Base-by-base conservation (phyloP, 139 green algal genomes). In the Raphidocelis subcapitata region DNA sequence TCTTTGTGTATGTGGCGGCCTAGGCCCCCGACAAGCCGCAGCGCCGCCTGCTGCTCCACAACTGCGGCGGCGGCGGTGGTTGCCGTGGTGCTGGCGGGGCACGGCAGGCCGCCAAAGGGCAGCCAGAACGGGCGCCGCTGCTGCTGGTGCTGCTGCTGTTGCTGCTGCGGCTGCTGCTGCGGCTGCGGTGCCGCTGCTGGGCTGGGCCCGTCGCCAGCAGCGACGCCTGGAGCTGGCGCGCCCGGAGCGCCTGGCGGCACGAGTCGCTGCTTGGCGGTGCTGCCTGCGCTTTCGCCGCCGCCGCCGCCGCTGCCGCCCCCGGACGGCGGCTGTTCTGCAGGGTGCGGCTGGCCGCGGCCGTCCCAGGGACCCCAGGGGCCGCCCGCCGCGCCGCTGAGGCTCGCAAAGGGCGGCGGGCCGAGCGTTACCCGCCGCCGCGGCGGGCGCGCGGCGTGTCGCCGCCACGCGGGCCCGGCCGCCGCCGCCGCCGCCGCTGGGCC, bases 31-130 rank as follows among this genome's bases (percentile, higher is more conserved):
- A 10, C 56, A 36, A 36, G 28, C 26, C 33, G 56, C 56, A 28
- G 56, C 23, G 32, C 56, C 33, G 56, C 56, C 21, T 26, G 33
- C 32, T 26, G 28, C 5, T 24, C 26, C 56, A 62, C 31, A 2
- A 26, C 54, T 12, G n/a, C 12, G 32, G 52, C n/a, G n/a, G 56
- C 32, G 3, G n/a, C 60, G 29, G 23, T n/a, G 18, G 16, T 57
- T 18, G 18, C 67, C 36, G 33, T 75, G 26, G 51, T 65, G 41
- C 46, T 75, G 56, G 49, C 18, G 49, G 20, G 49, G 20, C 18
- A 57, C 20, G 20, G 18, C 49, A 57, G 49, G 65, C 79, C 80
- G 49, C 72, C 81, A 73, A 61, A 51, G 12, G 60, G 33, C 12
- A 59, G n/a, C 23, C 67, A 33, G 23, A 20, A 5, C 60, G 31